Conservation (phyloP, 2,329 filamentous ascomycete genomes). For the Lachnellula cervina region DNA sequence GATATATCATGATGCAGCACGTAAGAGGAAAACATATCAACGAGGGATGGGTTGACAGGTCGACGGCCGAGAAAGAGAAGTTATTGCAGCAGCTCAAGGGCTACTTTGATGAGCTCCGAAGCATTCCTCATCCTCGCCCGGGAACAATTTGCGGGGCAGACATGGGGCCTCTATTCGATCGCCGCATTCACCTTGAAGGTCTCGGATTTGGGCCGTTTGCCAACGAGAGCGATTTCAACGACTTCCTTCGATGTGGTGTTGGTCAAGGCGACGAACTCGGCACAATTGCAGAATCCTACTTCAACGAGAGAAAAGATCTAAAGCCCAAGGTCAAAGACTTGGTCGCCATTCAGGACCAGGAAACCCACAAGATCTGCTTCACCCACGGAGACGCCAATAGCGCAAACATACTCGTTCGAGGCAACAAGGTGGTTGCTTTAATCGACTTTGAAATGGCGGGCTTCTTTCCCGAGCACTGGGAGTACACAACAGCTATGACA, state of each 20-base stretch:
- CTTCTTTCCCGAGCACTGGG: background rate
- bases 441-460: background rate
- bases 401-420: background rate
- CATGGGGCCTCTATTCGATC: too few relatives aligned
- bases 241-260: background rate
- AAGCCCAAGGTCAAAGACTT: too few relatives aligned
- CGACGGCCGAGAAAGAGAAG: background rate
- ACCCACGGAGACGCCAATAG: background rate
- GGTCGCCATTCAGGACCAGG: background rate
- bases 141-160: too few relatives aligned
- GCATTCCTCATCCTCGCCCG: background rate
- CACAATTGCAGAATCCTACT: too few relatives aligned
- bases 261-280: background rate
- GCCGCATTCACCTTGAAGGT: background rate
- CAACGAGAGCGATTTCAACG: background rate
- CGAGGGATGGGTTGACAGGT: background rate
- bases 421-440: background rate
- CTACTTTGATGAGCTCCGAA: background rate
- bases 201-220: background rate
- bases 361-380: background rate
- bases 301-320: too few relatives aligned
- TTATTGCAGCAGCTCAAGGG: background rate
- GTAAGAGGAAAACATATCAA: slow-evolving; percentile 33
- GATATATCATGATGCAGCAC: slow-evolving; percentile 37
- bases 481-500: background rate